phyloP scores from a whole-genome alignment of 805 yeast genomes.

The Saturnispora gosingensis region DNA sequence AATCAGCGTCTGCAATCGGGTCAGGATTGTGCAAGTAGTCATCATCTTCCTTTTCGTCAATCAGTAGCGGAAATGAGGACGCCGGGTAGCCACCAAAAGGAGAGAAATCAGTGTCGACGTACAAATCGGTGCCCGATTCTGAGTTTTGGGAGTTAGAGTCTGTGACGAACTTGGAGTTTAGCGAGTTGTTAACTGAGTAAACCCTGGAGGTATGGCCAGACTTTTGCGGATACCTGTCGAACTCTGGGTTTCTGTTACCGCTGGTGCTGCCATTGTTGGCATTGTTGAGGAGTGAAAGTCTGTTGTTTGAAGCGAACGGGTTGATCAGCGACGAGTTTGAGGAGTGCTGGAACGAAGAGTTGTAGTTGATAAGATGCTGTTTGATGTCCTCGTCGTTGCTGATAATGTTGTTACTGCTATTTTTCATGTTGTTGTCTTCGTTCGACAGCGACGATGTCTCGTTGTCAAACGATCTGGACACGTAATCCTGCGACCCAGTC shows the following conservation, averaged over 20 bases:
- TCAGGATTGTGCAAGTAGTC: slow-evolving; percentile 95
- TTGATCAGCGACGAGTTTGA: slow-evolving; percentile 21
- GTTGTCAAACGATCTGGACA: slow-evolving; percentile 21
- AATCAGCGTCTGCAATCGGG: slow-evolving; percentile 83
- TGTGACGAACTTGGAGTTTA: slow-evolving; percentile 25
- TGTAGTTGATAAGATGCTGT: slow-evolving; percentile 17
- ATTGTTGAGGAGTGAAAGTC: slow-evolving; percentile 8
- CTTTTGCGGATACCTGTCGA: slow-evolving; percentile 60
- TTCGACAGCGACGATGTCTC: slow-evolving; percentile 4
- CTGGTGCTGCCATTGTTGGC: not conserved
- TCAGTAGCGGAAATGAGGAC: slow-evolving; percentile 75
- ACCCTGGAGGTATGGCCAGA: slow-evolving; percentile 38
- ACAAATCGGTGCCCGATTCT: slow-evolving; percentile 27
- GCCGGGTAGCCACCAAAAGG: slow-evolving; percentile 99
- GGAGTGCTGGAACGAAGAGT: slow-evolving; percentile 20
- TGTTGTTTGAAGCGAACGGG: slow-evolving; percentile 24
- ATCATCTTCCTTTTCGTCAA: slow-evolving; percentile 92
- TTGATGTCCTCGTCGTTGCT: slow-evolving; percentile 14
- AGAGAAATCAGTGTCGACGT: slow-evolving; percentile 55
- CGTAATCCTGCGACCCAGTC: slow-evolving; percentile 16
- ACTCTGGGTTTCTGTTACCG: slow-evolving; percentile 35
- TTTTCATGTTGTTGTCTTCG: slow-evolving; percentile 10
- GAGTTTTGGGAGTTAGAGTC: slow-evolving; percentile 16
- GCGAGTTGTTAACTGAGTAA: slow-evolving; percentile 42
- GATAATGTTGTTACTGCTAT: slow-evolving; percentile 5